Evolutionary conservation across 2,329 filamentous ascomycete species (phyloP).

Genomic region (Periconia digitata): DNA sequence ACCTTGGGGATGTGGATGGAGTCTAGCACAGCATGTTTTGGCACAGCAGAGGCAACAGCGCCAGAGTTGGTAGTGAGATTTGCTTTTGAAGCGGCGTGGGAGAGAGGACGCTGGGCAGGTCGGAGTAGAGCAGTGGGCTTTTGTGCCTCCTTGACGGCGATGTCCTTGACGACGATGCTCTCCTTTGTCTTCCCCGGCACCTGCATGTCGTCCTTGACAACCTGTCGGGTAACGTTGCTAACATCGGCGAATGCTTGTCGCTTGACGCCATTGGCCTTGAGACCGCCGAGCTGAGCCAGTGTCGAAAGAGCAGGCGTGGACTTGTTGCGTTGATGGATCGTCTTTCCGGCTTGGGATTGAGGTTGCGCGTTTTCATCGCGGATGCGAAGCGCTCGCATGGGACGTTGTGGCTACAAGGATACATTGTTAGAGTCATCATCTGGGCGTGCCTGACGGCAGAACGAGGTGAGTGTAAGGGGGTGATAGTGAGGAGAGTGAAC

Average conservation of each 20-base stretch:
- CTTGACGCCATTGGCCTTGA: conserved; percentile 69
- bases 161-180: conserved; percentile 38
- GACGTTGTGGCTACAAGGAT: conserved; percentile 66
- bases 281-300: conserved; percentile 54
- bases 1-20: conserved; percentile 50
- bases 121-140: conserved; percentile 54
- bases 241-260: conserved; percentile 80
- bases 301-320: conserved; percentile 67
- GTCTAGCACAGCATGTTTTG: conserved; percentile 28
- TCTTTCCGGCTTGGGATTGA: conserved; percentile 44
- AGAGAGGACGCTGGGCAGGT: conserved; percentile 64
- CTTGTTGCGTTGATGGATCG: conserved; percentile 79
- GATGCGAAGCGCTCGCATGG: conserved; percentile 59
- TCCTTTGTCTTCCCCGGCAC: conserved; percentile 46
- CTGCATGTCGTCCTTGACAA: conserved; percentile 59
- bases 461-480: not conserved
- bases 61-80: conserved; percentile 18
- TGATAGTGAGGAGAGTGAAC: not conserved
- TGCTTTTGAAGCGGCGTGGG: conserved; percentile 20
- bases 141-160: conserved; percentile 38
- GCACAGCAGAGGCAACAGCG: conserved; percentile 17
- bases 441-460: not conserved
- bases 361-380: conserved; percentile 69
- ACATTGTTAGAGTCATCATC: too few relatives aligned
- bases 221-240: conserved; percentile 63